Base-by-base conservation (phyloP, 2,329 filamentous ascomycete genomes). In the Pseudonectria foliicola region DNA sequence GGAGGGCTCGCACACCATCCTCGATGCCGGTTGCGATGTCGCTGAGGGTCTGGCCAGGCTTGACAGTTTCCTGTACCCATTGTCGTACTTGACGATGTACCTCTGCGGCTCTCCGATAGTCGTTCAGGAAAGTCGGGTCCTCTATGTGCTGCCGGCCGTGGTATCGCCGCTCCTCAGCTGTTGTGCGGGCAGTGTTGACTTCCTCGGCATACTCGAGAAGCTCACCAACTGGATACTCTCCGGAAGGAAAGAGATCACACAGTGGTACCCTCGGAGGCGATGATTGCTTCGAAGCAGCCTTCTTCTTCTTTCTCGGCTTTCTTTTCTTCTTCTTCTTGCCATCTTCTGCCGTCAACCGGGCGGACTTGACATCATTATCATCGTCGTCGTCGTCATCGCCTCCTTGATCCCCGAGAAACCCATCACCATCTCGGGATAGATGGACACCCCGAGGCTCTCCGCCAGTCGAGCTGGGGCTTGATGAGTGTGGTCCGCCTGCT, bases 21-120 rank as follows among this genome's bases (percentile, higher is more conserved):
- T 92, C 86, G 46, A 92, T 90, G 4, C 82, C 83, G 46, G 85
- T 77, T 2, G 85, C 84, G 43, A 92, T 87, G 52, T 87, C 80
- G 2, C 75, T 83, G 50, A 92, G 64, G 2, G 72, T 75, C 66
- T 84, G 77, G 15, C 85, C 85, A 0, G 85, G 85, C 63, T 85
- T 85, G 55, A 88, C 84, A 50, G 73, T 80, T 43, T 80, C 77
- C 57, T 85, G 82, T 1, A 82, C 84, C 75, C 83, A 88, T 54
- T 85, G 78, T 27, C 85, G 77, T 28, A 89, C 85, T 53, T 92
- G 82, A 34, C 85, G 78, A 55, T 92, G 85, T 4, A 85, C 75
- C 57, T 92, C 85, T 6, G 85, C 84, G 29, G 76, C 85, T 43
- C 87, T 75, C 35, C 85, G 79, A 55, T 89, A 90, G 48, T 90